A percentile compares a stretch with the other conserved stretches of the same genome.
phyloP scores from a whole-genome alignment of 495 filamentous ascomycete species.

The Letharia columbiana region DNA sequence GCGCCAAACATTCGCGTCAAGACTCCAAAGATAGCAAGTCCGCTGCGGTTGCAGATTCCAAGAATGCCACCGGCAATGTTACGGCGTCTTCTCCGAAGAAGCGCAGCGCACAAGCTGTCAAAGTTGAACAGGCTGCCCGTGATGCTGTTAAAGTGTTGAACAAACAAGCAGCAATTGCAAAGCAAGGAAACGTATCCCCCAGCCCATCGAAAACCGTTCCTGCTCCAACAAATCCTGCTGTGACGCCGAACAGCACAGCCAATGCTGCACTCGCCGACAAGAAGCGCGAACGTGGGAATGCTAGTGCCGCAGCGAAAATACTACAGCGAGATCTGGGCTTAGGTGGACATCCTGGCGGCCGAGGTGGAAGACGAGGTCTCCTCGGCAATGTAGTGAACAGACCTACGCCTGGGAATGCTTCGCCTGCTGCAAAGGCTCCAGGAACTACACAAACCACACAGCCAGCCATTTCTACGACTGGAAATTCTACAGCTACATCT shows the following conservation, averaged over 20 bases:
- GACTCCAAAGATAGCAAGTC: conserved; percentile 48
- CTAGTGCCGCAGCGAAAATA: conserved; percentile 70
- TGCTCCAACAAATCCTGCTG: conserved; percentile 18
- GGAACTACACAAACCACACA: conserved; percentile 14
- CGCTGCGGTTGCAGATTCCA: conserved; percentile 41
- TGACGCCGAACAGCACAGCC: conserved; percentile 22
- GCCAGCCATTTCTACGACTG: conserved; percentile 6
- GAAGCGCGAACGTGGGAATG: conserved; percentile 60
- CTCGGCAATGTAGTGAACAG: conserved; percentile 30
- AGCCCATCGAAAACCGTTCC: conserved; percentile 32
- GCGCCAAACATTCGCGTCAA: conserved; percentile 37
- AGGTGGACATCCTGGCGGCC: conserved; percentile 46
- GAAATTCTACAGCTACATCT: background rate
- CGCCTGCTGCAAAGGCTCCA: conserved; percentile 31
- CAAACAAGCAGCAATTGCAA: conserved; percentile 46
- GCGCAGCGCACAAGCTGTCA: conserved; percentile 34
- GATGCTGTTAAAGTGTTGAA: conserved; percentile 76
- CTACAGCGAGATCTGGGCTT: conserved; percentile 85
- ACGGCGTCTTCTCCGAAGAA: conserved; percentile 37
- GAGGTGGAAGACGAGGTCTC: conserved; percentile 34
- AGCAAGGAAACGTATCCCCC: conserved; percentile 29
- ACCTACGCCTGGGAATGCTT: conserved; percentile 44
- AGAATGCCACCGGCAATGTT: conserved; percentile 27
- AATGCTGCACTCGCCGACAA: conserved; percentile 36
- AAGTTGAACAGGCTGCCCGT: conserved; percentile 54